These are phyloP conservation scores for Solanum pennellii DNA, from an alignment of 257 asterid species.

Conservation along the genomic window DNA sequence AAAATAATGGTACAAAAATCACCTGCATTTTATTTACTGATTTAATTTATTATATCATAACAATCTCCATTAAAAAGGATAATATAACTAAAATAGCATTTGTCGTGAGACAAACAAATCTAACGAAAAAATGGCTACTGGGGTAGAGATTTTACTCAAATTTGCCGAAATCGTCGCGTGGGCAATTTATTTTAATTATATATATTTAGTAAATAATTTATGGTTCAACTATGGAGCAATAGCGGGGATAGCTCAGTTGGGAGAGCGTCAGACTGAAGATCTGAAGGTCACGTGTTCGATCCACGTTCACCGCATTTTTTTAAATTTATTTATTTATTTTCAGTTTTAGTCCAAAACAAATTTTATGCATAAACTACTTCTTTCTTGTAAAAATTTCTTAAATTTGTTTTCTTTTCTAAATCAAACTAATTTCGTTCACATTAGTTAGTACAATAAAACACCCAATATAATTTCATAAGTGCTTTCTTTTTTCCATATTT, in stretches of 20 bases:
- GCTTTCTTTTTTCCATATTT: neutral
- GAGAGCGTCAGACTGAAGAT: conserved; percentile 95
- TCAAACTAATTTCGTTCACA: no score
- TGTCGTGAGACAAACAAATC: neutral
- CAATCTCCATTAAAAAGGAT: neutral
- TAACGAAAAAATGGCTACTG: no score
- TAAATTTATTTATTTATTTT: fast-evolving
- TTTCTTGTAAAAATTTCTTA: neutral
- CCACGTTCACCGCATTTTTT: conserved; percentile 77
- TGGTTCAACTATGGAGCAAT: fast-evolving
- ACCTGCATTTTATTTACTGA: neutral
- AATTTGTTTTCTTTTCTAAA: no score
- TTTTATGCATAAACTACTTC: neutral
- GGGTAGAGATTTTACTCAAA: no score
- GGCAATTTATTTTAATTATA: no score
- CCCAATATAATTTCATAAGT: no score
- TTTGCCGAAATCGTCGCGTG: fast-evolving
- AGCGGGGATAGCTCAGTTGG: conserved; percentile 97
- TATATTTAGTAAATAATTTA: fast-evolving
- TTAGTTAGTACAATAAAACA: no score
- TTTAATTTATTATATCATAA: no score
- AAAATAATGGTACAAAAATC: neutral
- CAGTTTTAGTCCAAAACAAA: neutral
- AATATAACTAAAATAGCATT: neutral
- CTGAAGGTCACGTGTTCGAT: conserved; percentile 96